phyloP scores from a whole-genome alignment of 257 asterid genomes.

The Gentiana straminea region DNA sequence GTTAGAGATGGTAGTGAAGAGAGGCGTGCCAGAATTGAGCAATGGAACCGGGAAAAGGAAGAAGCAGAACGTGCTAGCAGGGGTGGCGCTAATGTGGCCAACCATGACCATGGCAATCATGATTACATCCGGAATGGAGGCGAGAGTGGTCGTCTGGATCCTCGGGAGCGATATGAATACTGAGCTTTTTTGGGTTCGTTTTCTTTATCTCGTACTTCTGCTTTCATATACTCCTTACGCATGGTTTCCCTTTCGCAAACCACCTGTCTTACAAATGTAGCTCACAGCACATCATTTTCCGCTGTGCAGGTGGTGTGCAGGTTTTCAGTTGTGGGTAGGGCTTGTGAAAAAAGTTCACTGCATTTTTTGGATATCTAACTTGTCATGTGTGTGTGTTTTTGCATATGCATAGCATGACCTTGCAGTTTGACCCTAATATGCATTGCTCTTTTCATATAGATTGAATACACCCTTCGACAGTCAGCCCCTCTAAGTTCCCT shows the following conservation, averaged over 20 bases:
- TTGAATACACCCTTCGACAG: too few relatives aligned
- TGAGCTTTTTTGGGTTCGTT: slow-evolving; percentile 50
- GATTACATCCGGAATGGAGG: slow-evolving; percentile 25
- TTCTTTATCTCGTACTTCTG: slow-evolving; percentile 6
- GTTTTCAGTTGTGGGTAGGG: slow-evolving; percentile 71
- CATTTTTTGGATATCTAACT: slow-evolving; percentile 14
- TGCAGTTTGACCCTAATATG: not conserved
- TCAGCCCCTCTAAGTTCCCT: too few relatives aligned
- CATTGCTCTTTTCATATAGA: not conserved
- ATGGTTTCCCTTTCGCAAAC: slow-evolving; percentile 9
- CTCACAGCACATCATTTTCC: slow-evolving; percentile 94
- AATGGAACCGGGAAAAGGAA: slow-evolving; percentile 94
- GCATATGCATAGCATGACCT: slow-evolving; percentile 8
- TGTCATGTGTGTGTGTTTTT: slow-evolving; percentile 22
- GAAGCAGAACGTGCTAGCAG: slow-evolving; percentile 40
- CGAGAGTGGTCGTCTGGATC: slow-evolving; percentile 18
- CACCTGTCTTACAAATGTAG: slow-evolving; percentile 24
- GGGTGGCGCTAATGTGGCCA: slow-evolving; percentile 16
- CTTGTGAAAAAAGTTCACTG: slow-evolving; percentile 29
- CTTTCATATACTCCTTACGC: slow-evolving; percentile 1
- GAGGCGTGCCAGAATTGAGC: slow-evolving; percentile 90
- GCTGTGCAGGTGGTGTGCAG: slow-evolving; percentile 98
- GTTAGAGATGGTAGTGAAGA: slow-evolving; percentile 95
- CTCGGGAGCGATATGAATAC: slow-evolving; percentile 28
- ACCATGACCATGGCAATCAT: slow-evolving; percentile 18